phyloP scores from a whole-genome alignment of 2,329 filamentous ascomycete species.

The Aspergillus melleus region DNA sequence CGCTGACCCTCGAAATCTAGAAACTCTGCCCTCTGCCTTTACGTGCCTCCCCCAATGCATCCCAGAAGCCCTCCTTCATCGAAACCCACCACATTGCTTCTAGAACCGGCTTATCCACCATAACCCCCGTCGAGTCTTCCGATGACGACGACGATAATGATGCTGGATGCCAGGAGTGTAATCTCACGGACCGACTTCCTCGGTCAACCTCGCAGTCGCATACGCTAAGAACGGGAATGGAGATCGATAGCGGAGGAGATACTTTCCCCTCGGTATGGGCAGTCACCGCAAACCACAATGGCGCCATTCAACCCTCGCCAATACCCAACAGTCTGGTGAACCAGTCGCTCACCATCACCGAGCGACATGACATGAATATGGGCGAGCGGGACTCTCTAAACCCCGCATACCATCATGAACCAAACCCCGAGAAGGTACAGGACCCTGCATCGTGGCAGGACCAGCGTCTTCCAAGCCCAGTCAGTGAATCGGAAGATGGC shows the following conservation, averaged over 20 bases:
- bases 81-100: conserved; percentile 17
- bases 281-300: conserved; percentile 16
- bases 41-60: conserved; percentile 26
- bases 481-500: conserved; percentile 37
- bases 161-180: neutral
- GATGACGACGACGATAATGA: conserved; percentile 33
- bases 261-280: conserved; percentile 22
- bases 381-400: neutral
- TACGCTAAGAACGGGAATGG: conserved; percentile 22
- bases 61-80: conserved; percentile 19
- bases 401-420: neutral
- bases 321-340: conserved; percentile 30
- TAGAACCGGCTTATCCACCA: conserved; percentile 22
- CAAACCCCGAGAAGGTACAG: neutral
- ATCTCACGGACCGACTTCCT: neutral
- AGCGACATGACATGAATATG: conserved; percentile 22
- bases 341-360: conserved; percentile 33
- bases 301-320: conserved; percentile 28
- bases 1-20: conserved; percentile 14
- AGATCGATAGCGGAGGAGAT: conserved; percentile 31
- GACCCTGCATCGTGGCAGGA: conserved; percentile 21
- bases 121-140: conserved; percentile 40
- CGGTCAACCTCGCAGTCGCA: neutral
- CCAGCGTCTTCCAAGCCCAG: conserved; percentile 40
- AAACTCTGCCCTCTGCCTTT: conserved; percentile 35